Evolutionary conservation across 2,329 filamentous ascomycete species (phyloP), one percentile per base, ranked within the genome.

Genomic region (Davidsoniella australis): DNA sequence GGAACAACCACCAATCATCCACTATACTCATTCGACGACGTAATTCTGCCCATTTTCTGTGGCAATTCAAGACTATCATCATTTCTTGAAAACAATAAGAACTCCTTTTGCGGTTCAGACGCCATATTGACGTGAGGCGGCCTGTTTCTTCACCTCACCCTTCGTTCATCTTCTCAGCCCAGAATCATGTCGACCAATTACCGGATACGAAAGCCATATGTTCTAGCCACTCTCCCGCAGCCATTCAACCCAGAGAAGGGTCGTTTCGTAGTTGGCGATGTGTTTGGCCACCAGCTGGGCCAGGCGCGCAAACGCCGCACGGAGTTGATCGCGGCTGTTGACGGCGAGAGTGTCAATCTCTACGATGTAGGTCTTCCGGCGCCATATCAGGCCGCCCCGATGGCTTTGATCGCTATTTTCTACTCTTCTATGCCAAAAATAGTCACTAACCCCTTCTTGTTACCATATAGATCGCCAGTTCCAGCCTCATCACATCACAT

Each of bases 341-440:
- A 82, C 60, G 78, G 78, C 53, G 77, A 81, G 58, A 73, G 75
- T 3, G 66, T 78, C 2, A 80, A 78, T 56, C 70, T 82, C 40
- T 82, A 82, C 57, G 75, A 81, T 68, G 75, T 78, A 57, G 57
- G 73, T 60, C 23, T 16, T n/a, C 37, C 23, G 37, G 10, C 26
- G 14, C 29, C 5, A 40, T 38, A 38, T 18, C 7, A 7, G 3
- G 20, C 33, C 16, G 7, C 7, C 4, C 5, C 16, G 12, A 8
- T 17, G 41, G 2, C 38, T 26, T 33, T 12, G 26, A 33, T 9
- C 8, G 8, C 26, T 33, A 12, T 12, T 12, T 3, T 10, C 26
- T 33, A 33, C 10, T 33, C 26, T 18, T 49, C 10, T 40, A 45
- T 48, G 53, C 53, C 26, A 24, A 8, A 5, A 24, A n/a, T 37